Evolutionary conservation across 371 early-diverging fungal genomes (phyloP).

Genomic region (Apophysomyces variabilis): DNA sequence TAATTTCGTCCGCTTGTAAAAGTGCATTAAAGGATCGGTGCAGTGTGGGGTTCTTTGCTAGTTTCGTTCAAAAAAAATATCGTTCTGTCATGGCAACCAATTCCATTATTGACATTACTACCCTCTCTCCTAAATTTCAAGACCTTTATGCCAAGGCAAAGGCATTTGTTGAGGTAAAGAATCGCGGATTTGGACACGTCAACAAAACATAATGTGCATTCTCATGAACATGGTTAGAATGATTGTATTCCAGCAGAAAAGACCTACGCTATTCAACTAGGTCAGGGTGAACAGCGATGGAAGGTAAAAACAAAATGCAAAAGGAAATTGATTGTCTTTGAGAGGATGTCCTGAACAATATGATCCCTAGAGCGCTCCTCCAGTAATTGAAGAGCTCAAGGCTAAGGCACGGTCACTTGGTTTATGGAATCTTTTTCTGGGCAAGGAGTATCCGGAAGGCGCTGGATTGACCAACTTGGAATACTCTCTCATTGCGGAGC

Average conservation of each 20-base stretch:
- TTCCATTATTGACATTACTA: conserved; percentile 41
- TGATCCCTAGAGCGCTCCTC: conserved; percentile 65
- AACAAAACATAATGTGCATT: not conserved
- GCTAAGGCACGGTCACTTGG: conserved; percentile 85
- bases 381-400: conserved; percentile 88
- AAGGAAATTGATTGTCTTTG: not conserved
- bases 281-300: conserved; percentile 78
- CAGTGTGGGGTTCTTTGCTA: too few species aligned
- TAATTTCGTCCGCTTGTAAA: not conserved
- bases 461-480: conserved; percentile 94
- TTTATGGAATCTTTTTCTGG: conserved; percentile 95
- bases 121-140: conserved; percentile 68
- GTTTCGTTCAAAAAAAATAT: too few species aligned
- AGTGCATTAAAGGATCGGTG: too few species aligned
- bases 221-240: conserved; percentile 52
- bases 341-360: not conserved
- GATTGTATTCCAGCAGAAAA: conserved; percentile 96
- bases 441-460: conserved; percentile 75
- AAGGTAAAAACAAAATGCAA: conserved; percentile 55
- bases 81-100: conserved; percentile 45
- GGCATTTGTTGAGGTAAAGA: conserved; percentile 80
- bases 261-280: conserved; percentile 74
- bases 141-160: conserved; percentile 70
- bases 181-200: not conserved
- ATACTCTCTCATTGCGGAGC: conserved; percentile 89